Conservation (phyloP, 192 early-diverging fungal genomes). For the Radiomyces spectabilis region DNA sequence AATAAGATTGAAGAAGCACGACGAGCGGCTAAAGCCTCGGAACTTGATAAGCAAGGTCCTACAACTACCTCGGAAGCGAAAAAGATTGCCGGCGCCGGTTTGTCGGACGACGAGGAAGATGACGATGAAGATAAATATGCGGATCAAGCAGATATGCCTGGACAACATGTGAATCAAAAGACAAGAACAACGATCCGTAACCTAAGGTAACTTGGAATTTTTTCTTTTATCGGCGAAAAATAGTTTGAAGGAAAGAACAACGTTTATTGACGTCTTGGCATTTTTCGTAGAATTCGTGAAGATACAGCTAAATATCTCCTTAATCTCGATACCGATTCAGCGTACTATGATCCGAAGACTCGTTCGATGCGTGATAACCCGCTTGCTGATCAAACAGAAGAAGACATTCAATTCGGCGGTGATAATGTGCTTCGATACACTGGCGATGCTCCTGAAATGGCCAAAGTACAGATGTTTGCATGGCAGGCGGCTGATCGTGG, state of each 20-base stretch:
- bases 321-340: conserved; percentile 91
- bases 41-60: conserved; percentile 59
- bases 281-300: conserved; percentile 77
- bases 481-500: conserved; percentile 88
- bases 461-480: conserved; percentile 84
- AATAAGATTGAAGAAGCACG: conserved; percentile 86
- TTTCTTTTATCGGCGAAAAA: neutral
- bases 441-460: conserved; percentile 76
- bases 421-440: conserved; percentile 94
- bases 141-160: conserved; percentile 76
- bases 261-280: neutral
- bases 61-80: conserved; percentile 42
- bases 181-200: conserved; percentile 92
- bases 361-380: conserved; percentile 99
- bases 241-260: neutral
- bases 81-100: conserved; percentile 37
- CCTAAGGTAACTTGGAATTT: conserved; percentile 63
- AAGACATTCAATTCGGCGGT: conserved; percentile 61
- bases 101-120: conserved; percentile 69
- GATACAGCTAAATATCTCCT: conserved; percentile 98
- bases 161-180: conserved; percentile 82
- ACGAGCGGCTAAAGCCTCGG: conserved; percentile 66
- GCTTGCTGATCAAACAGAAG: conserved; percentile 45
- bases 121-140: conserved; percentile 89
- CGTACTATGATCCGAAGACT: conserved; percentile 98